These are phyloP conservation scores for Yamadazyma oceani DNA, from an alignment of 1,139 yeast species.

Conservation along the genomic window DNA sequence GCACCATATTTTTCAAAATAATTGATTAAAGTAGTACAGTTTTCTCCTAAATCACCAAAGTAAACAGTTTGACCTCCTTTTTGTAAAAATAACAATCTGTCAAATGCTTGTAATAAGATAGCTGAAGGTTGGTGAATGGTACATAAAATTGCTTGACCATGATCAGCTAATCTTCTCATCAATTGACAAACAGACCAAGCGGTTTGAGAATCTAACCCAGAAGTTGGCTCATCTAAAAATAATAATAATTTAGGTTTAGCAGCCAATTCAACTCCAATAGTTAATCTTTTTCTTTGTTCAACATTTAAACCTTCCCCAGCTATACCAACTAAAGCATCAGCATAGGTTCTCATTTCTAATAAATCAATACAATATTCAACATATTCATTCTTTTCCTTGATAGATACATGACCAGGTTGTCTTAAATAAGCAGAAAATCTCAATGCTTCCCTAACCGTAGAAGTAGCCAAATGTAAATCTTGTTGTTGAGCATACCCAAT, in stretches of 20 bases:
- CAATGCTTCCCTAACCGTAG: constrained; percentile 80
- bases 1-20: constrained; percentile 76
- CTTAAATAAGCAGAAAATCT: constrained; percentile 71
- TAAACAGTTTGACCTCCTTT: constrained; percentile 78
- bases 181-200: constrained; percentile 86
- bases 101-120: constrained; percentile 71
- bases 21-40: constrained; percentile 58
- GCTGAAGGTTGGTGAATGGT: constrained; percentile 88
- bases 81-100: constrained; percentile 69
- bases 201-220: constrained; percentile 89
- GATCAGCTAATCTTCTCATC: constrained; percentile 73
- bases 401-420: constrained; percentile 58
- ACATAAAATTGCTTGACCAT: constrained; percentile 82
- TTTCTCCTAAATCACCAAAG: constrained; percentile 75
- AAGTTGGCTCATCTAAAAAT: constrained; percentile 90
- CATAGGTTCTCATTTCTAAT: constrained; percentile 70
- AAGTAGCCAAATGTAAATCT: constrained; percentile 70
- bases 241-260: constrained; percentile 81
- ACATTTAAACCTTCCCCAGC: constrained; percentile 79
- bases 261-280: constrained; percentile 83
- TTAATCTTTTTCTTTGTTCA: constrained; percentile 82
- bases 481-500: constrained; percentile 87
- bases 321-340: constrained; percentile 82
- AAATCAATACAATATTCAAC: constrained; percentile 71
- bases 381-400: constrained; percentile 62